Conservation (phyloP, 106 monocot species). For the Hemerocallis citrina region DNA sequence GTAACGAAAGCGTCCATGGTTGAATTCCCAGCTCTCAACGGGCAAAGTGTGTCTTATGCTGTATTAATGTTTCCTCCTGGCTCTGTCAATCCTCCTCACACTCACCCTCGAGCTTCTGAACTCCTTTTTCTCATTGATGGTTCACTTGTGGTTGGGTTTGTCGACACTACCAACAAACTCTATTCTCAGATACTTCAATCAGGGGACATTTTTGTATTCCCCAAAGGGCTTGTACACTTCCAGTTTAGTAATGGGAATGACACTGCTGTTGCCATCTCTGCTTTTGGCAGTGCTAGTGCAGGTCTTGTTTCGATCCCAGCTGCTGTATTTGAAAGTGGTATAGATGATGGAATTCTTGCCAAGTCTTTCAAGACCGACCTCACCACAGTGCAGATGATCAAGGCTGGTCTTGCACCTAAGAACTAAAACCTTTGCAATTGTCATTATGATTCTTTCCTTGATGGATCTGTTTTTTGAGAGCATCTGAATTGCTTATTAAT, state of each 20-base stretch:
- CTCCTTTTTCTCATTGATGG: conserved; percentile 6
- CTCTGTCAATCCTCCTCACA: conserved; percentile 12
- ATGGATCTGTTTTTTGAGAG: too few species aligned
- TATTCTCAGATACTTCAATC: conserved; percentile 2
- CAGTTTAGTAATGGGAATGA: conserved; percentile 1
- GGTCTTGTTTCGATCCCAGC: conserved; percentile 7
- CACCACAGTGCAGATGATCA: conserved; percentile 3
- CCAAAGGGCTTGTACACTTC: conserved; percentile 17
- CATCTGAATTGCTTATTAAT: too few species aligned
- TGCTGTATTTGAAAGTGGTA: conserved; percentile 12
- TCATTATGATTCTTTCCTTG: too few species aligned
- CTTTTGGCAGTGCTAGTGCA: conserved; percentile 19
- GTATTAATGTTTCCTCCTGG: conserved; percentile 3
- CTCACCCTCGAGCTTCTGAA: conserved; percentile 17
- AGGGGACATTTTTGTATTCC: conserved; percentile 16
- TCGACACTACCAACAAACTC: conserved; percentile 12
- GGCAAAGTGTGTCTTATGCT: conserved; percentile 15
- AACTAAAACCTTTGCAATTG: background rate
- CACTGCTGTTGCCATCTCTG: conserved; percentile 11
- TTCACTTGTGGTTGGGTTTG: conserved; percentile 13
- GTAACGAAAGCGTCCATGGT: background rate
- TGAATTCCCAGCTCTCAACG: conserved; percentile 17
- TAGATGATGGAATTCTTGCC: conserved; percentile 4
- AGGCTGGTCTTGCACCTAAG: background rate
- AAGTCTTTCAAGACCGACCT: conserved; percentile 18